Percentiles rank a stretch among this genome's conserved stretches.
Evolutionary conservation across 2,329 filamentous ascomycete species (phyloP).

Genomic region (Ilyonectria sp.): DNA sequence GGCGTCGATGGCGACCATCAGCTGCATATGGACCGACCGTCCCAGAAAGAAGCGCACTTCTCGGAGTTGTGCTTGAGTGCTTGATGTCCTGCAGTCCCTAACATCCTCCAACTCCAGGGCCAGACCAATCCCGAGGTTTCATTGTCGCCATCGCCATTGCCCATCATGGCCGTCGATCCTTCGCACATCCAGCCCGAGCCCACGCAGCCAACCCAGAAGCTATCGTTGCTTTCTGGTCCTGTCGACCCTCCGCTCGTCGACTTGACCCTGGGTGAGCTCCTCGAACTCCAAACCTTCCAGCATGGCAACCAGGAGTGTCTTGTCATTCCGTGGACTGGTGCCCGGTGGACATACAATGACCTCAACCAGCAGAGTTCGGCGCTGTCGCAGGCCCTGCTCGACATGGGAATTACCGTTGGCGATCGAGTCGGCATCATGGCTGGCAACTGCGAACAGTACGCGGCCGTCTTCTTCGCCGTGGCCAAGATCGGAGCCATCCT

Average conservation of each 20-base stretch:
- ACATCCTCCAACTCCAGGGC: slow-evolving; percentile 10
- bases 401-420: slow-evolving; percentile 76
- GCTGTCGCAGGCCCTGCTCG: slow-evolving; percentile 76
- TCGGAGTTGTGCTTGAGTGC: background rate
- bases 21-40: slow-evolving; percentile 24
- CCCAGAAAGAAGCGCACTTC: slow-evolving; percentile 14
- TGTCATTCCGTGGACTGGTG: slow-evolving; percentile 82
- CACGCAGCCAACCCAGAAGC: slow-evolving; percentile 54
- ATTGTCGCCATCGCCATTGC: slow-evolving; percentile 14
- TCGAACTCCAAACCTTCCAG: slow-evolving; percentile 78
- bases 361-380: slow-evolving; percentile 74
- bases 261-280: slow-evolving; percentile 79
- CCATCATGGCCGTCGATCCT: slow-evolving; percentile 50
- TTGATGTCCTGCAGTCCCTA: background rate
- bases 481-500: slow-evolving; percentile 77
- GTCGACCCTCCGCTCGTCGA: slow-evolving; percentile 79
- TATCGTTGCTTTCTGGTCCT: slow-evolving; percentile 77
- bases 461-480: slow-evolving; percentile 81
- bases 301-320: slow-evolving; percentile 78
- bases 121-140: slow-evolving; percentile 15
- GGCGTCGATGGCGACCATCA: slow-evolving; percentile 28
- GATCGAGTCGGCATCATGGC: slow-evolving; percentile 84
- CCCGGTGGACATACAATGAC: slow-evolving; percentile 80
- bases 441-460: slow-evolving; percentile 86
- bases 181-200: slow-evolving; percentile 49